These are phyloP conservation scores for Halteria grandinella DNA, from an alignment of 73 alveolate genomes.

Conservation along the genomic window DNA sequence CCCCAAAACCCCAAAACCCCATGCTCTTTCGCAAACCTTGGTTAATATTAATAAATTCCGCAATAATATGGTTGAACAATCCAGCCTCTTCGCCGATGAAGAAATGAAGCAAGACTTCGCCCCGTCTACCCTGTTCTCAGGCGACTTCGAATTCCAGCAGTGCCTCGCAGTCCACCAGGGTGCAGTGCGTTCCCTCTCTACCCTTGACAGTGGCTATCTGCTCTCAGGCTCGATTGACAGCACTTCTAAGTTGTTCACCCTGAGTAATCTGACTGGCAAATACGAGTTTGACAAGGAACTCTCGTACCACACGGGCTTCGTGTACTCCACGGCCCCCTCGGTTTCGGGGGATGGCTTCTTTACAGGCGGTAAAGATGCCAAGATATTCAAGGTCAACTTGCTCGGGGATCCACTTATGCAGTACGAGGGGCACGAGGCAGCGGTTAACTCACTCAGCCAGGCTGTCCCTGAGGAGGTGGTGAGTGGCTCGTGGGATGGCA, in stretches of 20 bases:
- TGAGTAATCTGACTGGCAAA: conserved; percentile 42
- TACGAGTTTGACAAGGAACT: conserved; percentile 60
- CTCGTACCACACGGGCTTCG: conserved; percentile 56
- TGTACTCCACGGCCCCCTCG: conserved; percentile 14
- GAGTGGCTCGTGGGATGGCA: conserved; percentile 99
- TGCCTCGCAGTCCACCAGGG: conserved; percentile 53
- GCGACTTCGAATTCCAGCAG: conserved; percentile 38
- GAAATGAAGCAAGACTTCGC: no score
- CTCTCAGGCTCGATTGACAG: conserved; percentile 66
- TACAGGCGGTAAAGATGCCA: conserved; percentile 90
- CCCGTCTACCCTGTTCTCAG: no score
- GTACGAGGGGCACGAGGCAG: conserved; percentile 91
- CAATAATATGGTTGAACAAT: no score
- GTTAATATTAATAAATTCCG: no score
- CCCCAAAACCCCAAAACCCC: no score
- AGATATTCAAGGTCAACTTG: conserved; percentile 84
- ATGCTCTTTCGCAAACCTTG: no score
- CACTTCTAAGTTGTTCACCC: conserved; percentile 45
- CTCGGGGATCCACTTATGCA: conserved; percentile 89
- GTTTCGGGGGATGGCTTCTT: conserved; percentile 78
- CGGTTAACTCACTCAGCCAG: conserved; percentile 80
- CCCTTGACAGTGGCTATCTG: conserved; percentile 27
- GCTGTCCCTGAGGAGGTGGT: conserved; percentile 78
- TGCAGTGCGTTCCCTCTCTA: conserved; percentile 44
- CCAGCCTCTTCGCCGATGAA: no score